Evolutionary conservation across 768 basidiomycete genomes (phyloP).

Genomic region (Rhizopogon vesiculosus): DNA sequence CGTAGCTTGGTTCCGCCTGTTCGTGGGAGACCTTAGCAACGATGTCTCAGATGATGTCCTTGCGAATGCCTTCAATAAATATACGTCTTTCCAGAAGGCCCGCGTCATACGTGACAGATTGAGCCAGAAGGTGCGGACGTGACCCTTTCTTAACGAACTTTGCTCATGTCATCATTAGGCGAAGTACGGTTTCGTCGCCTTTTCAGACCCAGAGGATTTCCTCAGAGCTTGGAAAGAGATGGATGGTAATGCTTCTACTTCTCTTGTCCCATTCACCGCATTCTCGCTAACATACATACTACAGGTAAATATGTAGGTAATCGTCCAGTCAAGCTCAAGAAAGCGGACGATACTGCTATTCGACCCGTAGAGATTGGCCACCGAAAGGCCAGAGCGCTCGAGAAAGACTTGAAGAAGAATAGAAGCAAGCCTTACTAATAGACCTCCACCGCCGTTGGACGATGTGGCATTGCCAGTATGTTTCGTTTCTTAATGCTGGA

Average conservation of each 20-base stretch:
- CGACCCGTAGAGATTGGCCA: constrained; percentile 92
- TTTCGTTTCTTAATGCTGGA: constrained; percentile 17
- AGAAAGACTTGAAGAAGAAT: constrained; percentile 90
- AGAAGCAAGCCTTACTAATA: constrained; percentile 74
- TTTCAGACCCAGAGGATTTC: constrained; percentile 98
- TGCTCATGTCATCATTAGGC: constrained; percentile 46
- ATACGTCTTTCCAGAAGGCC: constrained; percentile 90
- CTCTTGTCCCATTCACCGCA: not conserved
- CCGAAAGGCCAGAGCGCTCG: constrained; percentile 85
- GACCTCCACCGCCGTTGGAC: not conserved
- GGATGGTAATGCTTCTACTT: constrained; percentile 65
- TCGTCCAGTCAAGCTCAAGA: constrained; percentile 93
- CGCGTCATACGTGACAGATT: constrained; percentile 93
- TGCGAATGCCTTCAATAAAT: constrained; percentile 89
- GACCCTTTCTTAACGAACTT: not conserved
- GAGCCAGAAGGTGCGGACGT: constrained; percentile 75
- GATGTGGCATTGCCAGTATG: constrained; percentile 19
- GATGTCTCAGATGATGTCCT: constrained; percentile 97
- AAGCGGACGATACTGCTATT: constrained; percentile 83
- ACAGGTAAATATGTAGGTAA: constrained; percentile 96
- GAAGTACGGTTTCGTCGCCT: constrained; percentile 95
- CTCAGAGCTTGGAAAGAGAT: constrained; percentile 99
- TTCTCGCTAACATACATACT: constrained; percentile 2
- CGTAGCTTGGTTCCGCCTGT: constrained; percentile 93
- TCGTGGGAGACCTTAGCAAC: constrained; percentile 97